Base-by-base conservation (phyloP, 305 asterid genomes). In the Solanum hybrid region DNA sequence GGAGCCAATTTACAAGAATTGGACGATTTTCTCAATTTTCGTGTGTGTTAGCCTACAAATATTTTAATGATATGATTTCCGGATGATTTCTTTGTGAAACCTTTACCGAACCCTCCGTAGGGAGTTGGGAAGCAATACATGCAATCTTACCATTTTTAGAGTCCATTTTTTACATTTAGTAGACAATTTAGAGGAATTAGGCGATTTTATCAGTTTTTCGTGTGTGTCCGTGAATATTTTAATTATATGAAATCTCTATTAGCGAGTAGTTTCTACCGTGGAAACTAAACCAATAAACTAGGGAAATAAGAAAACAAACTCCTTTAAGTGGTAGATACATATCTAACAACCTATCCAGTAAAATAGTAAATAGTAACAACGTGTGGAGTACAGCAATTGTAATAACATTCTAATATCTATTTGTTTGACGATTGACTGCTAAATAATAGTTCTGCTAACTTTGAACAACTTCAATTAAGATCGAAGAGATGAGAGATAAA, bases 101-200 rank as follows among this genome's bases (percentile, higher is more conserved):
- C 11, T 60, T 19, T 0, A 60, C 0, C 2, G 26, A 60, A 60
- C 24, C 11, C 10, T 56, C 2, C 0, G 2, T 56, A 56, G 24
- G 24, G 69, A 56, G 69, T 56, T 56, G 11, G 10, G 10, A 7
- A 56, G 10, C 24, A 56, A 3, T 56, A 7, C 11, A 3, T 56
- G 1, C 10, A 56, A 7, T 56, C 24, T 56, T 2, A 56, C 2
- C 2, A 56, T 56, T 56, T 56, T 17, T 3, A 56, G 5, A 60
- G 71, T 19, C 2, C 2, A 60, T 19, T 60, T 60, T 60, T 19
- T 1, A 0, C 5, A 19, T 60, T 60, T 3, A 60, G 0, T 1
- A 0, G 11, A 0, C 71, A 19, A 19, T 56, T 56, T 56, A 56
- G 24, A 19, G 5, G 0, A 56, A 56, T 56, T 56, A 3, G 24